A percentile compares a stretch with the other conserved stretches of the same genome.
Evolutionary conservation across 495 filamentous ascomycete species (phyloP).

Genomic region (Pyrenula massariospora): DNA sequence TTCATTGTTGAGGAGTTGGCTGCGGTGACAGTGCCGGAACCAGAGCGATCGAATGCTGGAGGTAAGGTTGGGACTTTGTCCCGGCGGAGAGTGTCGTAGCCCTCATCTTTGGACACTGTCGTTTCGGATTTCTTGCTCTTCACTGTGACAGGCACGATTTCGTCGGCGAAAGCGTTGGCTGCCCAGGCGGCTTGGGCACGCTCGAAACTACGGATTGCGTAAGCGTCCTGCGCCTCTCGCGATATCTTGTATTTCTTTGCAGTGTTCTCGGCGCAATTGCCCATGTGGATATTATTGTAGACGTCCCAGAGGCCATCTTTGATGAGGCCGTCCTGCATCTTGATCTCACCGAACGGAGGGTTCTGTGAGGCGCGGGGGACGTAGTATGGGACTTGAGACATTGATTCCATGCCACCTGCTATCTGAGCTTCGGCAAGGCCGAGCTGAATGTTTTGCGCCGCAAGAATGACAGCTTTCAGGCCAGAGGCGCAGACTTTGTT

Average conservation of each 20-base stretch:
- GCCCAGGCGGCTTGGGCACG: conserved; percentile 87
- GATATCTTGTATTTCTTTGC: conserved; percentile 76
- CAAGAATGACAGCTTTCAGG: conserved; percentile 79
- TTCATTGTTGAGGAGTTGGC: conserved; percentile 89
- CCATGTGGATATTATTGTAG: conserved; percentile 96
- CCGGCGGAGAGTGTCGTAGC: conserved; percentile 69
- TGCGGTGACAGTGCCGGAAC: conserved; percentile 82
- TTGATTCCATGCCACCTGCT: conserved; percentile 95
- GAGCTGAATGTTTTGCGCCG: conserved; percentile 87
- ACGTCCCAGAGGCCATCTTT: conserved; percentile 96
- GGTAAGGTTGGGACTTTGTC: conserved; percentile 80
- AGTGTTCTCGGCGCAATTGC: conserved; percentile 91
- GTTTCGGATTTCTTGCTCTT: conserved; percentile 73
- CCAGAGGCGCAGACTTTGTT: conserved; percentile 98
- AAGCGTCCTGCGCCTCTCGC: conserved; percentile 77
- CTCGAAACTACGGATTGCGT: conserved; percentile 78
- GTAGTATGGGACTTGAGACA: conserved; percentile 90
- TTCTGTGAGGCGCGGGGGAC: conserved; percentile 61
- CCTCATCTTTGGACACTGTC: conserved; percentile 71
- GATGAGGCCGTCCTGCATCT: conserved; percentile 81
- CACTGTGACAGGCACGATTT: conserved; percentile 78
- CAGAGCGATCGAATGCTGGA: conserved; percentile 78
- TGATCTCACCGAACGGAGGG: conserved; percentile 74
- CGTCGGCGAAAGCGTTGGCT: conserved; percentile 64
- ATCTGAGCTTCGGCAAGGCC: conserved; percentile 77